Base-by-base conservation (phyloP, 345 rosid species). In the Mallotus nudiflorus region DNA sequence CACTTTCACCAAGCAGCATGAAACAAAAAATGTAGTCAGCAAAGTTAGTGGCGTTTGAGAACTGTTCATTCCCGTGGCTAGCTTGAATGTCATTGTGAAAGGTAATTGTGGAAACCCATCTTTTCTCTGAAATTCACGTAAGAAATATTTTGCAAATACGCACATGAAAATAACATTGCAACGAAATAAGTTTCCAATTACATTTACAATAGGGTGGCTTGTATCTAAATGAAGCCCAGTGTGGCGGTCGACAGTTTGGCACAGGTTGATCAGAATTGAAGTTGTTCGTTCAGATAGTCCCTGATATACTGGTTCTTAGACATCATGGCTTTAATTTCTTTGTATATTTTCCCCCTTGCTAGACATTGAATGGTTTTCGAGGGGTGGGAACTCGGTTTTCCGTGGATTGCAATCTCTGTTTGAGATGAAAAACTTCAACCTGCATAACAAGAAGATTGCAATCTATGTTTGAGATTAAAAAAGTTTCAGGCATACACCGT, bases 351-450 rank as follows among this genome's bases (percentile, higher is more conserved):
- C 24, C 33, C 44, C 18, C 73, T 19, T 28, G 19, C 73, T 83
- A 88, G 65, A 87, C 88, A 14, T 85, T 91, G 79, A 84, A 92
- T 19, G 86, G 86, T 74, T 95, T 92, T 80, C 97, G 83, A 0
- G 97, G 90, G 12, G 97, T 90, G 15, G 85, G 84, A 29, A 86
- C 89, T 67, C 96, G 84, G 80, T 83, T 87, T 79, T 95, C 99
- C 86, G 89, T 54, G 9, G 97, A 89, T 50, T 95, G 99, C 78
- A 92, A 73, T 68, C 99, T 84, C 67, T 95, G 97, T 76, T 95
- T 92, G 60, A 95, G 96, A 80, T 90, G 99, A 78, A 95, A 95
- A 82, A 92, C 99, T 85, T 90, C 97, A 39, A 94, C 96, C 97
- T 94, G 80, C 69, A 71, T 35, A 13, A 53, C 67, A 62, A 67